These are phyloP conservation scores for Carnegiea gigantea DNA, from an alignment of 179 eudicot species.

Conservation along the genomic window DNA sequence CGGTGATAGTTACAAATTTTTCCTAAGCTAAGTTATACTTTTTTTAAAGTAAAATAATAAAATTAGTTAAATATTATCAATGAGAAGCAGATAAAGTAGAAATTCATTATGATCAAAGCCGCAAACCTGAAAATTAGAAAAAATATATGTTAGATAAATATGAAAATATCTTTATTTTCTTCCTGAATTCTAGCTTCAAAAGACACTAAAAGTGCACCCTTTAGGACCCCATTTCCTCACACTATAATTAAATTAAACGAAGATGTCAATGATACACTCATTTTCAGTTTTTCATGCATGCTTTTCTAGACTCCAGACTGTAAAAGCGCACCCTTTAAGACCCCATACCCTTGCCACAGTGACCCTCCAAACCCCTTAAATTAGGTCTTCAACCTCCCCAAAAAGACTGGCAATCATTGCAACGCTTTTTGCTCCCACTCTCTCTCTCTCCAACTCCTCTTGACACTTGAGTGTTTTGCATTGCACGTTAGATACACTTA, in stretches of 20 bases:
- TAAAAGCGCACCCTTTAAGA: constrained; percentile 21
- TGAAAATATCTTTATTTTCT: too few species aligned
- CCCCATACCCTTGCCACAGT: constrained; percentile 15
- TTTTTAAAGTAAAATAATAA: too few species aligned
- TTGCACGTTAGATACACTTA: not conserved
- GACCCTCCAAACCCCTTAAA: constrained; percentile 17
- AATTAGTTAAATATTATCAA: too few species aligned
- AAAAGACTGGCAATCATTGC: constrained; percentile 31
- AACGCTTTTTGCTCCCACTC: not conserved
- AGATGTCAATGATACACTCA: not conserved
- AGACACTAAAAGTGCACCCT: too few species aligned
- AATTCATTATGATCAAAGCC: too few species aligned
- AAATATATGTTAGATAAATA: too few species aligned
- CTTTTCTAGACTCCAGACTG: constrained; percentile 10
- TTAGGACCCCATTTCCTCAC: not conserved
- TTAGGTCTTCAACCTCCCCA: constrained; percentile 17
- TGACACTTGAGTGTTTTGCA: not conserved
- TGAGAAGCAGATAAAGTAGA: too few species aligned
- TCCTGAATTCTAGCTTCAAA: too few species aligned
- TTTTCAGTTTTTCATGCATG: not conserved
- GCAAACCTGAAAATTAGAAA: too few species aligned
- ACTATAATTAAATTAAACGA: not conserved
- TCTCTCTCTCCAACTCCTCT: not conserved
- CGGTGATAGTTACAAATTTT: too few species aligned
- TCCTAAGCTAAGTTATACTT: too few species aligned